A percentile compares a stretch with the other conserved stretches of the same genome.
Conservation (phyloP, 768 basidiomycete genomes). For the Trametes coccinea region DNA sequence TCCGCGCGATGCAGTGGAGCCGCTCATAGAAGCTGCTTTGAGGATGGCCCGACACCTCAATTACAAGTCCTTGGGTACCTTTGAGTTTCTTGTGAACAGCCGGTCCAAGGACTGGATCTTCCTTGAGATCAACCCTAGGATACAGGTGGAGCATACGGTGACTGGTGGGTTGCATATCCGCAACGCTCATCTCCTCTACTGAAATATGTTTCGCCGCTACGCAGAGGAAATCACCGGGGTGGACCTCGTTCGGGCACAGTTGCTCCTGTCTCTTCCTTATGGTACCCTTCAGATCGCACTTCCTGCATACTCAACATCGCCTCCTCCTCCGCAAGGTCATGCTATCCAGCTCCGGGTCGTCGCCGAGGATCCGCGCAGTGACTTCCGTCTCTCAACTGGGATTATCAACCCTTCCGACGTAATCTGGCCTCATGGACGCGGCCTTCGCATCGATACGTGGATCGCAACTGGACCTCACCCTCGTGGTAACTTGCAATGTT, state of each 20-base stretch:
- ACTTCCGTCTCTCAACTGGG: conserved; percentile 35
- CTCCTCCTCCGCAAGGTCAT: conserved; percentile 19
- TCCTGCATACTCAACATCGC: background rate
- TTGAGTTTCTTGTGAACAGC: conserved; percentile 35
- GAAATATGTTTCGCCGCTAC: background rate
- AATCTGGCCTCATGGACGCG: conserved; percentile 13
- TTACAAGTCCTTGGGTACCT: conserved; percentile 33
- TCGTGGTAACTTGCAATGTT: background rate
- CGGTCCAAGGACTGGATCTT: conserved; percentile 34
- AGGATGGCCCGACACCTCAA: conserved; percentile 27
- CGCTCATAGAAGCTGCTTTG: conserved; percentile 30
- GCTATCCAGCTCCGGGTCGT: conserved; percentile 38
- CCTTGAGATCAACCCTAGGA: conserved; percentile 36
- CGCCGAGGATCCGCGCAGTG: conserved; percentile 34
- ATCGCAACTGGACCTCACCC: conserved; percentile 6
- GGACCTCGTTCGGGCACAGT: conserved; percentile 35
- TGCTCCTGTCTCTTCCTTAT: conserved; percentile 23
- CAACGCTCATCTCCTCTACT: no score
- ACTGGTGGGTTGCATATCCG: conserved; percentile 20
- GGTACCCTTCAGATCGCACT: conserved; percentile 1
- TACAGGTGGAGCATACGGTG: conserved; percentile 38
- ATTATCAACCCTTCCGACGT: conserved; percentile 28
- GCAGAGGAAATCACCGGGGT: conserved; percentile 23
- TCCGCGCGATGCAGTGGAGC: conserved; percentile 21
- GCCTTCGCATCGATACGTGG: conserved; percentile 32